These are phyloP conservation scores for Oligophagozyma castellii DNA, from an alignment of 1,139 yeast genomes.

Conservation along the genomic window DNA sequence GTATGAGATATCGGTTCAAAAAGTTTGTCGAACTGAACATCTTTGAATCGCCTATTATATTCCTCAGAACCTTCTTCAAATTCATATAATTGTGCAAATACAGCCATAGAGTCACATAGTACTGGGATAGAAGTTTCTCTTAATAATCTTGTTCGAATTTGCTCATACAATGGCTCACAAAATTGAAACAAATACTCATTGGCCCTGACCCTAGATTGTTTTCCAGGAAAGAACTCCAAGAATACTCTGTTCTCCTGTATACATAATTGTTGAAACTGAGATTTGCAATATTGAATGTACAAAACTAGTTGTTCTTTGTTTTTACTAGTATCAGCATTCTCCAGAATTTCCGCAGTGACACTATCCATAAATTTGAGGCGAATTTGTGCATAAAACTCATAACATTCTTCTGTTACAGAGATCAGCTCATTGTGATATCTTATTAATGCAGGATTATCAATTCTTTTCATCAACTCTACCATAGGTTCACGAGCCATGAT, in stretches of 20 bases:
- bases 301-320: slow-evolving; percentile 31
- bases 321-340: slow-evolving; percentile 13
- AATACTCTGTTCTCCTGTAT: slow-evolving; percentile 51
- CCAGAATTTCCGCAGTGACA: slow-evolving; percentile 29
- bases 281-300: slow-evolving; percentile 43
- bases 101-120: slow-evolving; percentile 62
- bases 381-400: slow-evolving; percentile 44
- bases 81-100: slow-evolving; percentile 57
- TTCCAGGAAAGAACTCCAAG: slow-evolving; percentile 33
- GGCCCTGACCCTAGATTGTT: slow-evolving; percentile 12
- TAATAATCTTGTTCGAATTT: slow-evolving; percentile 48
- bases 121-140: slow-evolving; percentile 53
- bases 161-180: slow-evolving; percentile 67
- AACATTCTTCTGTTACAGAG: slow-evolving; percentile 38
- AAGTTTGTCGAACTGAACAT: slow-evolving; percentile 40
- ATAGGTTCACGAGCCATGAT: slow-evolving; percentile 33
- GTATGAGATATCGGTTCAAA: slow-evolving; percentile 65
- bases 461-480: slow-evolving; percentile 38
- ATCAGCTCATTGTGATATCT: slow-evolving; percentile 55
- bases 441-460: slow-evolving; percentile 23
- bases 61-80: slow-evolving; percentile 33
- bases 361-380: slow-evolving; percentile 36
- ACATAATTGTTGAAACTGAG: slow-evolving; percentile 43
- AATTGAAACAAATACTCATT: slow-evolving; percentile 43
- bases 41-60: slow-evolving; percentile 18